Conservation (phyloP, 2,329 filamentous ascomycete species). For the Colletotrichum navitas region DNA sequence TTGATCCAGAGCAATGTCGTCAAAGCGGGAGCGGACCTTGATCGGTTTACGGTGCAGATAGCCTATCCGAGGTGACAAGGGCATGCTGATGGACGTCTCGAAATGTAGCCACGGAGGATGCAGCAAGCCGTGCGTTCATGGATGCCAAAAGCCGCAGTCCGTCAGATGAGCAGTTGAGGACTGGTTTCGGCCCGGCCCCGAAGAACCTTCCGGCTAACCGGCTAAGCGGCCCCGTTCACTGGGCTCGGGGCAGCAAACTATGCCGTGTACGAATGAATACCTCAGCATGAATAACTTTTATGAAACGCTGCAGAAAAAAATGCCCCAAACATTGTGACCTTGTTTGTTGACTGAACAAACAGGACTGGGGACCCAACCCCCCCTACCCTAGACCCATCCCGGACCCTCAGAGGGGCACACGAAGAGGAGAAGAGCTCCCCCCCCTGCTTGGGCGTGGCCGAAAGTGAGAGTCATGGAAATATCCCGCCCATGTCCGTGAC, state of each 20-base stretch:
- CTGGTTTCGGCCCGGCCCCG: slow-evolving; percentile 8
- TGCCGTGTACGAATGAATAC: background rate
- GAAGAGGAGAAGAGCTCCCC: background rate
- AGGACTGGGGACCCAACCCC: background rate
- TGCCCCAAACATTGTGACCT: background rate
- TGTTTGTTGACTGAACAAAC: background rate
- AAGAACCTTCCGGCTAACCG: background rate
- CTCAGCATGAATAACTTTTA: background rate
- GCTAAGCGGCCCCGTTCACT: background rate
- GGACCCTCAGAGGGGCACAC: slow-evolving; percentile 5
- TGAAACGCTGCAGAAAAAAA: background rate
- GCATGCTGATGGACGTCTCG: background rate
- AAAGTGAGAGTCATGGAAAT: slow-evolving; percentile 20
- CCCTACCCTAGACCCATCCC: background rate
- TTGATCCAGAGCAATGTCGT: background rate
- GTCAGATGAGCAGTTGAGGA: background rate
- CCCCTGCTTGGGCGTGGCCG: slow-evolving; percentile 24
- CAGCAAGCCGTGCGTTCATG: background rate
- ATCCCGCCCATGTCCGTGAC: slow-evolving; percentile 27
- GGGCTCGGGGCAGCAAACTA: background rate
- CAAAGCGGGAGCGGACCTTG: background rate
- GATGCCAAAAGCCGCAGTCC: background rate
- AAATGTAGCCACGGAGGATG: too few species aligned
- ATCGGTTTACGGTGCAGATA: background rate
- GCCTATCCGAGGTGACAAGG: background rate